Conservation (phyloP, 2,329 filamentous ascomycete species). For the Cladosporium phlei region DNA sequence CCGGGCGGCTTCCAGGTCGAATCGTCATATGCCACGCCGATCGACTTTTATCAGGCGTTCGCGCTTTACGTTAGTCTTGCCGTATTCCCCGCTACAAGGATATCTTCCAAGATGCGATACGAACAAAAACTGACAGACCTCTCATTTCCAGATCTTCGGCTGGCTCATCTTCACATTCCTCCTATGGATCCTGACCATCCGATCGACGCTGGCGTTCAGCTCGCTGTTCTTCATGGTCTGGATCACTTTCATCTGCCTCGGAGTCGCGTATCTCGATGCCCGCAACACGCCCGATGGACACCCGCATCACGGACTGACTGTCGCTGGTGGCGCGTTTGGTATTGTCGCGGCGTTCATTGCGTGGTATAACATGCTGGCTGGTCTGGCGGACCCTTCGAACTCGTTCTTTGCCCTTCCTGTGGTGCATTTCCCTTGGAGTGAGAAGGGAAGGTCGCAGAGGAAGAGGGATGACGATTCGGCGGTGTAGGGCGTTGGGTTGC, state of each 20-base stretch:
- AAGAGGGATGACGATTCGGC: conserved; percentile 8
- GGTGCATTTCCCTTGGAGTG: conserved; percentile 35
- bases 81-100: too few relatives aligned
- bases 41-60: conserved; percentile 55
- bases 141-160: conserved; percentile 35
- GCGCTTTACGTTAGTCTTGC: conserved; percentile 63
- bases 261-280: conserved; percentile 8
- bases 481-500: too few relatives aligned
- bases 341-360: conserved; percentile 74
- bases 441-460: conserved; percentile 20
- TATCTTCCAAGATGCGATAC: too few relatives aligned
- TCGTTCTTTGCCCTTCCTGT: conserved; percentile 29
- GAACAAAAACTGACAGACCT: neutral
- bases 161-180: conserved; percentile 85
- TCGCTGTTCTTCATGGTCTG: conserved; percentile 66
- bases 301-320: conserved; percentile 39
- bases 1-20: conserved; percentile 61
- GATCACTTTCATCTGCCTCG: conserved; percentile 39
- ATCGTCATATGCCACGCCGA: conserved; percentile 35
- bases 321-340: conserved; percentile 75
- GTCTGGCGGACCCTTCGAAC: conserved; percentile 61
- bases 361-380: conserved; percentile 50
- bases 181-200: conserved; percentile 67
- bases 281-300: conserved; percentile 38
- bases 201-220: conserved; percentile 75